Percentiles rank a stretch among this genome's conserved stretches.
These are phyloP conservation scores for Pyrrhoderma lamaoense DNA, from an alignment of 1,284 basidiomycete species.

Conservation along the genomic window DNA sequence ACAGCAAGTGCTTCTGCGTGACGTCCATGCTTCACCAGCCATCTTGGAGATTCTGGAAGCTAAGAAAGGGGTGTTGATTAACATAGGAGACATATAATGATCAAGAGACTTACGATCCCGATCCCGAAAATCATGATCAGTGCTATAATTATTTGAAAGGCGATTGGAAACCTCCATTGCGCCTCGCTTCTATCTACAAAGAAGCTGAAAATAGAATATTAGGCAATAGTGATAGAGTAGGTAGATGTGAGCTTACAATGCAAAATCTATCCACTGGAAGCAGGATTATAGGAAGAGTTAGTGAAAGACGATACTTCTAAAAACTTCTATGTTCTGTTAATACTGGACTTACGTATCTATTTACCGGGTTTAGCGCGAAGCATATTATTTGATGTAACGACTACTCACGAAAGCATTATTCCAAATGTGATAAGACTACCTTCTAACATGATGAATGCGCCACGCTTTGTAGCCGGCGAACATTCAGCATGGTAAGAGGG, in stretches of 20 bases:
- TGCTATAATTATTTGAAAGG: conserved; percentile 59
- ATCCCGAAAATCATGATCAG: conserved; percentile 53
- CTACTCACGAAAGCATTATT: conserved; percentile 55
- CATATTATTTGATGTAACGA: background rate
- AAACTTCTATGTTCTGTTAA: too few relatives aligned
- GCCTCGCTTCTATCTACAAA: conserved; percentile 45
- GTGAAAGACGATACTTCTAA: too few relatives aligned
- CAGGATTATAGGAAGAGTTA: too few relatives aligned
- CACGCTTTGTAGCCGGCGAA: conserved; percentile 51
- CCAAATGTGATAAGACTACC: conserved; percentile 64
- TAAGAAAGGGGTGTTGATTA: background rate
- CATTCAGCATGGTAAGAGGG: conserved; percentile 63
- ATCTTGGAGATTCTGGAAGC: conserved; percentile 67
- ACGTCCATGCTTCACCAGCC: conserved; percentile 57
- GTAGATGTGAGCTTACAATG: conserved; percentile 34
- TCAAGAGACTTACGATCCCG: conserved; percentile 26
- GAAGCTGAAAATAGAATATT: conserved; percentile 31
- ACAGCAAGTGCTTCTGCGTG: conserved; percentile 57
- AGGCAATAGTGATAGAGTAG: background rate
- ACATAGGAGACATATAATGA: background rate
- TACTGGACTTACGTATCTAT: too few relatives aligned
- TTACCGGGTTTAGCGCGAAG: too few relatives aligned
- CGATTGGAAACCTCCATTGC: conserved; percentile 64
- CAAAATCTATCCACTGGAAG: conserved; percentile 49
- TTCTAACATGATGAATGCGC: conserved; percentile 63